These are phyloP conservation scores for Amaranthus palmeri DNA, from an alignment of 148 eudicot species.

Conservation along the genomic window DNA sequence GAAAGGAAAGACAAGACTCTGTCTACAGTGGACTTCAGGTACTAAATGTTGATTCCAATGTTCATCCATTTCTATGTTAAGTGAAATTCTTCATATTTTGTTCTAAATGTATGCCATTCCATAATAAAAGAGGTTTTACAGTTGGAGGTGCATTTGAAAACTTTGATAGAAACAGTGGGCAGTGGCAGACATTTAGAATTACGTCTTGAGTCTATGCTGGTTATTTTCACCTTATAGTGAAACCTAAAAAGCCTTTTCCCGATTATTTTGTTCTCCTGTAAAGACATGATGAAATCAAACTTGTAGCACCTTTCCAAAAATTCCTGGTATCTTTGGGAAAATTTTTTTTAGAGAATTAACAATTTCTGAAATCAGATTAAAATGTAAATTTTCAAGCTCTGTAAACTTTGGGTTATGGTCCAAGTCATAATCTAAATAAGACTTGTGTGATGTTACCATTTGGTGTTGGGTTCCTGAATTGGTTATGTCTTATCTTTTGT, in stretches of 20 bases:
- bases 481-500: background rate
- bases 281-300: no score
- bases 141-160: background rate
- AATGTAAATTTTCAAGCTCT: no score
- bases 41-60: background rate
- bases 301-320: no score
- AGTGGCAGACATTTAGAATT: no score
- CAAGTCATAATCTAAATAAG: background rate
- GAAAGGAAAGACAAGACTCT: constrained; percentile 97
- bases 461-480: background rate
- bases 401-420: no score
- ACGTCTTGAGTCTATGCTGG: no score
- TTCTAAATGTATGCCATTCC: background rate
- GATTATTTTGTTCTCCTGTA: no score
- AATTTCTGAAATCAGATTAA: no score
- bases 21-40: constrained; percentile 89
- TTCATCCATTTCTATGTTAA: background rate
- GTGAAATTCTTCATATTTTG: background rate
- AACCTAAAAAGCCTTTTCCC: no score
- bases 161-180: background rate
- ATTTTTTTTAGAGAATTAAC: no score
- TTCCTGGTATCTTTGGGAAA: no score
- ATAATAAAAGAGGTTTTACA: background rate
- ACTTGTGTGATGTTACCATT: background rate
- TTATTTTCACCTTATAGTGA: no score